A percentile compares a stretch with the other conserved stretches of the same genome.
These are phyloP conservation scores for Botrytis tulipae DNA, from an alignment of 2,329 filamentous ascomycete genomes.

Conservation along the genomic window DNA sequence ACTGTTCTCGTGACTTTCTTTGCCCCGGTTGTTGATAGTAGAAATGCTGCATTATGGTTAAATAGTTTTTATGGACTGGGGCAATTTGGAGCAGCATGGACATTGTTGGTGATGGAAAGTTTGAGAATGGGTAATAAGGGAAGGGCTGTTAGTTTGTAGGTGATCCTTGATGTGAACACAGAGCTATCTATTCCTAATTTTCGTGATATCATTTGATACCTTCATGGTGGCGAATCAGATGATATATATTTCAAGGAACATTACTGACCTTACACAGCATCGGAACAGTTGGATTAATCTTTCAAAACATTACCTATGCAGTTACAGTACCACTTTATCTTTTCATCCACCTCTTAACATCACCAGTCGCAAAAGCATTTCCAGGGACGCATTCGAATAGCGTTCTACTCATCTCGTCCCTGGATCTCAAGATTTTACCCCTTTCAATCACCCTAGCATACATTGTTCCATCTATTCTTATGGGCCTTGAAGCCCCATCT, in stretches of 20 bases:
- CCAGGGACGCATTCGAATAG: conserved; percentile 39
- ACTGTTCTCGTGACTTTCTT: conserved; percentile 33
- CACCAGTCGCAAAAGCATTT: conserved; percentile 39
- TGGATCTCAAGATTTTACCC: conserved; percentile 40
- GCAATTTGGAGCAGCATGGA: conserved; percentile 36
- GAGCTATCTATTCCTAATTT: background rate
- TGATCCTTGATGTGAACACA: background rate
- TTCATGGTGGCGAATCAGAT: background rate
- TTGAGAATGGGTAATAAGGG: conserved; percentile 46
- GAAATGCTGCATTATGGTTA: conserved; percentile 25
- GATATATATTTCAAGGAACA: background rate
- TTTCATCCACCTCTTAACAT: conserved; percentile 45
- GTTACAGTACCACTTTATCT: conserved; percentile 46
- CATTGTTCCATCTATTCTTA: conserved; percentile 44
- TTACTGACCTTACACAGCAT: conserved; percentile 31
- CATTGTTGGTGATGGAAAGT: conserved; percentile 44
- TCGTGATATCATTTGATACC: too few relatives aligned
- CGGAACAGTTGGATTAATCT: conserved; percentile 42
- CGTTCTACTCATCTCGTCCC: conserved; percentile 34
- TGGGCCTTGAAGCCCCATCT: conserved; percentile 45
- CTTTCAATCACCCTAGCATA: conserved; percentile 45
- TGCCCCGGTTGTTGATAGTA: conserved; percentile 28
- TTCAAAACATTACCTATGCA: conserved; percentile 46
- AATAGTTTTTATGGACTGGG: conserved; percentile 31
- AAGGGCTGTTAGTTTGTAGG: conserved; percentile 45